phyloP scores from a whole-genome alignment of 306 rosid genomes.

The Vigna radiata region DNA sequence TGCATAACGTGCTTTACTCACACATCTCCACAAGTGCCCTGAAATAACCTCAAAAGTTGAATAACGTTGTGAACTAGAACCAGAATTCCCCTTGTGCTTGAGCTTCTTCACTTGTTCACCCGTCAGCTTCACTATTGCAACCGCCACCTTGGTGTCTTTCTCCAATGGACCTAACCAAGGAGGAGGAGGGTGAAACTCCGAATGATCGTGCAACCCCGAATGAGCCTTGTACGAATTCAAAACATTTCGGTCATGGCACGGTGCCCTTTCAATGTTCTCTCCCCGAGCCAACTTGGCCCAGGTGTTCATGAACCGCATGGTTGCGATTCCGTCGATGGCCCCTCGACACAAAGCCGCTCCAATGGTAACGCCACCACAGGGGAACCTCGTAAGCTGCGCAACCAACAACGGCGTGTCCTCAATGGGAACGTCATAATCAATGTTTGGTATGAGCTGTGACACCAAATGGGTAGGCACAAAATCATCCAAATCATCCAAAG shows the following conservation, averaged over 20 bases:
- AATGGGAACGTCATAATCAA: conserved; percentile 41
- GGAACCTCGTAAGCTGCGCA: conserved; percentile 45
- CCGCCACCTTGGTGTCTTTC: not conserved
- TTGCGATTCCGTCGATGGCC: conserved; percentile 31
- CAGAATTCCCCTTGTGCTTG: not conserved
- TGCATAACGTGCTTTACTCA: conserved; percentile 40
- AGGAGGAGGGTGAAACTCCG: conserved; percentile 38
- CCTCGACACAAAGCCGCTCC: conserved; percentile 41
- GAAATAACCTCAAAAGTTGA: conserved; percentile 51
- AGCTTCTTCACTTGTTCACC: conserved; percentile 31
- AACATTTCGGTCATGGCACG: conserved; percentile 20
- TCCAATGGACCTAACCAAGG: conserved; percentile 24
- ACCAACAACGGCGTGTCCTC: conserved; percentile 40
- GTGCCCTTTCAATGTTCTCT: not conserved
- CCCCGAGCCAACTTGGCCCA: conserved; percentile 54
- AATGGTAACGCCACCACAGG: conserved; percentile 38
- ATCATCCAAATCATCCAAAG: conserved; percentile 44
- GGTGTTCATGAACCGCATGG: conserved; percentile 38
- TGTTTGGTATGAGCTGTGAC: conserved; percentile 41
- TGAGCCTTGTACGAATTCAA: not conserved
- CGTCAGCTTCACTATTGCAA: conserved; percentile 28
- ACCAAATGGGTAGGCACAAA: conserved; percentile 47
- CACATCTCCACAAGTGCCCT: conserved; percentile 50
- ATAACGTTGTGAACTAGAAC: not conserved
- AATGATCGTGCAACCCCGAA: not conserved